A percentile compares a stretch with the other conserved stretches of the same genome.
These are phyloP conservation scores for Dryadomyces sulphureus DNA, from an alignment of 2,329 filamentous ascomycete genomes.

Conservation along the genomic window DNA sequence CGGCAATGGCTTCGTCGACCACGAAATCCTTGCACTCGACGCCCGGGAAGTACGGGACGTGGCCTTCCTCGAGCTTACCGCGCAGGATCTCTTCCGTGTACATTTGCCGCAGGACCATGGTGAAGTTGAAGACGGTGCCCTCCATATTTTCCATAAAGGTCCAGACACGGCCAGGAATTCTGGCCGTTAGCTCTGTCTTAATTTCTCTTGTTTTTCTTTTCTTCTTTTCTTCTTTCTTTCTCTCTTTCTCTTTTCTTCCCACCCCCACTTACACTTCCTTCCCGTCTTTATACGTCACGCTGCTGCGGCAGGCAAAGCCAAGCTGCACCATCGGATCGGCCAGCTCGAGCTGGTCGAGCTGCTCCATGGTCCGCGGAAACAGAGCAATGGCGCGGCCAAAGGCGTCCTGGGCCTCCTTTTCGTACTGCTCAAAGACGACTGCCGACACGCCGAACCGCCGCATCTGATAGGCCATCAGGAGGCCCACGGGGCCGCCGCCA, in stretches of 20 bases:
- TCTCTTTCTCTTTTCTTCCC: constrained; percentile 29
- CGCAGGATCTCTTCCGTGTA: constrained; percentile 39
- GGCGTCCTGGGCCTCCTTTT: constrained; percentile 31
- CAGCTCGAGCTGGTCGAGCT: constrained; percentile 35
- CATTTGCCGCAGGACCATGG: constrained; percentile 38
- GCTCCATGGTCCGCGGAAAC: constrained; percentile 33
- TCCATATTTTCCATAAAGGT: constrained; percentile 37
- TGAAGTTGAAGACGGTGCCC: constrained; percentile 35
- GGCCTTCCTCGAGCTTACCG: constrained; percentile 20
- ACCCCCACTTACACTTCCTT: constrained; percentile 20
- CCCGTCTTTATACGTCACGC: constrained; percentile 32
- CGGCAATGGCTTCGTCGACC: constrained; percentile 52
- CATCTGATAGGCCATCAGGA: constrained; percentile 29
- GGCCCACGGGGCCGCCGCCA: constrained; percentile 30
- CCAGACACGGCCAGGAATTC: constrained; percentile 27
- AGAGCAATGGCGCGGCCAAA: constrained; percentile 40
- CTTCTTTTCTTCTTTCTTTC: constrained; percentile 23
- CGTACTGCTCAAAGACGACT: constrained; percentile 32
- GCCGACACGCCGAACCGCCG: constrained; percentile 23
- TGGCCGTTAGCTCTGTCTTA: not conserved
- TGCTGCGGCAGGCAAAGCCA: constrained; percentile 35
- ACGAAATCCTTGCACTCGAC: constrained; percentile 22
- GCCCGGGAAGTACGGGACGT: constrained; percentile 20
- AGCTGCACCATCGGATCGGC: constrained; percentile 33
- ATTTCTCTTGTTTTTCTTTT: constrained; percentile 16